Conservation (phyloP, 345 rosid species). For the Eucalyptus cloeziana region DNA sequence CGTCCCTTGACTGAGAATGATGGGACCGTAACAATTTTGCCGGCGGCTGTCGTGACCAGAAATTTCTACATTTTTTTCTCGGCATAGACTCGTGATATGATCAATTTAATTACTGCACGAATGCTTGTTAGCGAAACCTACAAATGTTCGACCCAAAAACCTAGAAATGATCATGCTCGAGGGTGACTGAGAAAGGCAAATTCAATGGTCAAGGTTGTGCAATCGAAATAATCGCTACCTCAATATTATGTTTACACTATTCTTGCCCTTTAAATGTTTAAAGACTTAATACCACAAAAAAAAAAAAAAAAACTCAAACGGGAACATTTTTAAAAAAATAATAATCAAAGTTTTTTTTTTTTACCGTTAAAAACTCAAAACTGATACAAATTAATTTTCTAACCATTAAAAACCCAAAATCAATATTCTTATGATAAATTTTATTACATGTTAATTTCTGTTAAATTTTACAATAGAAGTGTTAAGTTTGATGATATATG, state of each 20-base stretch:
- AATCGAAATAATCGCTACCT: accelerated
- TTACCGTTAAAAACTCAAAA: no score
- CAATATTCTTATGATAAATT: accelerated
- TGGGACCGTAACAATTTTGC: background rate
- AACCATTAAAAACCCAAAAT: accelerated
- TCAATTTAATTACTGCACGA: accelerated
- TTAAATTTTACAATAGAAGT: accelerated
- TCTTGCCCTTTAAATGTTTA: accelerated
- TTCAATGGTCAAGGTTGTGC: background rate
- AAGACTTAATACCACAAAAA: no score
- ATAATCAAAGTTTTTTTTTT: accelerated
- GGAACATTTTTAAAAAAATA: no score
- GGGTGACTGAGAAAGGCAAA: accelerated
- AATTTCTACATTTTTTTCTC: background rate
- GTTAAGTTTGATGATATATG: accelerated
- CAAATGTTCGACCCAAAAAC: background rate
- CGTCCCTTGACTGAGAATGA: background rate
- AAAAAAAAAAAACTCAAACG: no score
- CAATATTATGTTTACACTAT: accelerated
- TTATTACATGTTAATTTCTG: accelerated
- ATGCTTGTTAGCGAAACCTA: background rate
- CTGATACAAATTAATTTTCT: no score
- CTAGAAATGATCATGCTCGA: accelerated
- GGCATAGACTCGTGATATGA: accelerated
- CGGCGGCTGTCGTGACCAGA: accelerated